A percentile compares a stretch with the other conserved stretches of the same genome.
Conservation (phyloP, 2,329 filamentous ascomycete genomes). For the Aureobasidium subglaciale region DNA sequence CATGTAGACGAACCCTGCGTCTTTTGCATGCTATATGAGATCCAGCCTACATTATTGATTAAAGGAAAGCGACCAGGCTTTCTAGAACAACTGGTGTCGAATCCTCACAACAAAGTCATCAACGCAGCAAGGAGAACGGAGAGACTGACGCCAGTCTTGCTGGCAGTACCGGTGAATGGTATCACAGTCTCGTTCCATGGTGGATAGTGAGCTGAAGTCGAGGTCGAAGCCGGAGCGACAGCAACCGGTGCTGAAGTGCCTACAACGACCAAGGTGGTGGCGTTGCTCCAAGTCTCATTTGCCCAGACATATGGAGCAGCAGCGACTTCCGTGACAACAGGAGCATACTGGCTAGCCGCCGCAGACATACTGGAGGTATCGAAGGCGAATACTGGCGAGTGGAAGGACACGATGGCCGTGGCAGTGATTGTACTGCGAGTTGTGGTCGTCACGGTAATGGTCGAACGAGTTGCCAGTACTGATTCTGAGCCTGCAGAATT, state of each 20-base stretch:
- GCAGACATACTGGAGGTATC: neutral
- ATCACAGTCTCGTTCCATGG: neutral
- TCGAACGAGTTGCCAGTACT: neutral
- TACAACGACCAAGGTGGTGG: neutral
- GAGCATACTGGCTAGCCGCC: neutral
- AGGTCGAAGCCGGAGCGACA: neutral
- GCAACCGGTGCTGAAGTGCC: neutral
- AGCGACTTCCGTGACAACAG: neutral
- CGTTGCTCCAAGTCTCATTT: slow-evolving; percentile 6
- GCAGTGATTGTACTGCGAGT: neutral
- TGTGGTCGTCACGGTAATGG: slow-evolving; percentile 7
- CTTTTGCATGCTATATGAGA: neutral
- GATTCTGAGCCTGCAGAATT: slow-evolving; percentile 1
- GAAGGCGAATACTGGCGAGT: neutral
- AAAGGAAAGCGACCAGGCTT: neutral
- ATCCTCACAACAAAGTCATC: neutral
- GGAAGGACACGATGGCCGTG: neutral
- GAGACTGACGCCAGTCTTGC: neutral
- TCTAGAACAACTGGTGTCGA: too few relatives aligned
- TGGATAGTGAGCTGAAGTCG: neutral
- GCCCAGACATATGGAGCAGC: neutral
- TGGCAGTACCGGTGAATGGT: neutral
- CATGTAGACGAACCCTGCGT: neutral
- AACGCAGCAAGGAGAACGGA: neutral
- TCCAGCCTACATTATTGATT: neutral